Conservation (phyloP, 2,329 filamentous ascomycete genomes). For the Cercospora sp. region DNA sequence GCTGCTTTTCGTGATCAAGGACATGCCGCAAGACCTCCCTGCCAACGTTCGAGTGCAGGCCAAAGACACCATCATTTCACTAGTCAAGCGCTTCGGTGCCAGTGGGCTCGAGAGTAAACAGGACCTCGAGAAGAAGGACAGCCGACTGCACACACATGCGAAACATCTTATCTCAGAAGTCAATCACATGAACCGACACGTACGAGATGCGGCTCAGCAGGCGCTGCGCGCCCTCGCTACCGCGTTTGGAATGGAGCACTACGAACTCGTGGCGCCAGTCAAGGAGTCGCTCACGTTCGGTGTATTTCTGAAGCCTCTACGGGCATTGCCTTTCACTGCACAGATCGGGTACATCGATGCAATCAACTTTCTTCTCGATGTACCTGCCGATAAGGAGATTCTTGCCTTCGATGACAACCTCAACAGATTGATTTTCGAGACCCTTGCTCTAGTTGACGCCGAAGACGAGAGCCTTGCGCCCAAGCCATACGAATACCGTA, state of each 20-base stretch:
- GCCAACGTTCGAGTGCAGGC: conserved; percentile 83
- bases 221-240: conserved; percentile 80
- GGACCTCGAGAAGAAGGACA: conserved; percentile 68
- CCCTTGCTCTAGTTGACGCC: conserved; percentile 87
- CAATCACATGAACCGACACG: conserved; percentile 93
- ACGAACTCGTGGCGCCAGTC: conserved; percentile 85
- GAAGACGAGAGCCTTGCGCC: conserved; percentile 88
- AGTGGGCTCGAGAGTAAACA: conserved; percentile 73
- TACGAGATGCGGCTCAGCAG: conserved; percentile 80
- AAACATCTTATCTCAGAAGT: conserved; percentile 84
- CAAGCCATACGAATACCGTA: conserved; percentile 92
- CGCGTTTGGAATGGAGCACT: conserved; percentile 73
- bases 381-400: conserved; percentile 73
- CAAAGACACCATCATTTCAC: conserved; percentile 72
- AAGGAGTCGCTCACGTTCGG: conserved; percentile 86
- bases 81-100: conserved; percentile 75
- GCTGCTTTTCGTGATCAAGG: conserved; percentile 97
- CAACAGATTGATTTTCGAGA: conserved; percentile 88
- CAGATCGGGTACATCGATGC: conserved; percentile 99
- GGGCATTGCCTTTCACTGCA: conserved; percentile 87
- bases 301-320: conserved; percentile 91
- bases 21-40: conserved; percentile 91
- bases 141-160: conserved; percentile 73
- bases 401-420: conserved; percentile 89
- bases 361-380: conserved; percentile 87